Base-by-base conservation (phyloP, 2,329 filamentous ascomycete species). In the Pleurostoma richardsiae region DNA sequence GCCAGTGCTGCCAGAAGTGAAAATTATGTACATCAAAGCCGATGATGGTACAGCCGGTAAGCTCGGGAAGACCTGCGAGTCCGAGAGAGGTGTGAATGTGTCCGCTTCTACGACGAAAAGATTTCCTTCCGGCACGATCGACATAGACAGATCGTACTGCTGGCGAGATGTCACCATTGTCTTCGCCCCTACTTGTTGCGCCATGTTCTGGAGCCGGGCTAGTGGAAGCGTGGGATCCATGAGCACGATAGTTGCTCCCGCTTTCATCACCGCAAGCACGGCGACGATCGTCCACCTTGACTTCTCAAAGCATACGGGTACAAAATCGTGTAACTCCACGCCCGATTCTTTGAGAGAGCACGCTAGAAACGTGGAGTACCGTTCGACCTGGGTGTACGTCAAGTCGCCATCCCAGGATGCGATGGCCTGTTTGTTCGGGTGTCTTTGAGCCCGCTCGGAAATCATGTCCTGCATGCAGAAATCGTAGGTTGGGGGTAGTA, bases 1-100 rank as follows among this genome's bases (percentile, higher is more conserved):
- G 4, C 77, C 77, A 0, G 77, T 80, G 29, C 70, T 79, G n/a
- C 77, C 77, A 3, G 76, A 79, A 4, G 77, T 80, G 56, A 79
- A 80, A 51, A 78, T 71, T 50, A 75, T 70, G 40, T 61, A 64
- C 45, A 60, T 54, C n/a, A 55, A 29, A 11, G 52, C 44, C 4
- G 46, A 45, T 3, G 52, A 33, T 4, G 52, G 52, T 10, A 51
- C 47, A 27, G 58, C 46, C 0, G 55, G 54, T 4, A 67, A 53
- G 5, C 19, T 10, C n/a, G 41, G 39, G 3, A 30, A 30, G 3
- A 11, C 6, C 4, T 33, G 28, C 1, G 30, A 11, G 3, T 46
- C 30, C 8, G 38, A 29, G 6, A 39, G 4, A 3, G 41, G 19
- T 2, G 39, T 6, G 30, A 50, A 48, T 4, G 43, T 30, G 3